Conservation (phyloP, 495 filamentous ascomycete species). For the Penicillium robsamsonii region DNA sequence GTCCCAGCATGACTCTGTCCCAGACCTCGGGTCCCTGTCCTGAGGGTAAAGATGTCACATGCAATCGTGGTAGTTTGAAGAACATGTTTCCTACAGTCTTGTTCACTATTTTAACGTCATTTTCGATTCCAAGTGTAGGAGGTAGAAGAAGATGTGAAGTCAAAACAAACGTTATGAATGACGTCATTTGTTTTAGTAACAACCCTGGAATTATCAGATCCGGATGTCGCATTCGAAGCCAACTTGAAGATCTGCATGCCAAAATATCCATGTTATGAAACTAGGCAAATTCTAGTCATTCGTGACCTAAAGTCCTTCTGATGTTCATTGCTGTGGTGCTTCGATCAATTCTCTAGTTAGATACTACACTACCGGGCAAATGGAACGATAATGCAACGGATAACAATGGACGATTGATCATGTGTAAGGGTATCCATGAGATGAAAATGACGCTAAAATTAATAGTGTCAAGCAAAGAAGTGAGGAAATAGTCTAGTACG, state of each 20-base stretch:
- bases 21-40: no score
- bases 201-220: background rate
- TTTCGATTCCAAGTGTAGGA: background rate
- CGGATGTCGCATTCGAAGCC: background rate
- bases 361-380: no score
- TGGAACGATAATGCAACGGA: no score
- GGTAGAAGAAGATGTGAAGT: background rate
- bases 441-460: background rate
- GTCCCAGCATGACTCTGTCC: no score
- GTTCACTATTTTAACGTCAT: no score
- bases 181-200: conserved; percentile 9
- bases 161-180: background rate
- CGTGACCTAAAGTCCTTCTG: no score
- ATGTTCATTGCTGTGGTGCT: no score
- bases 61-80: no score
- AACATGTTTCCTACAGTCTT: no score
- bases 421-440: background rate
- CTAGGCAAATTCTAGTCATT: background rate
- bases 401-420: no score
- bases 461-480: background rate
- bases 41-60: no score
- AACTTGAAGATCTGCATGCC: background rate
- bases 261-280: background rate
- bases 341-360: no score
- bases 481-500: background rate